These are phyloP conservation scores for Elaeis oleifera DNA, from an alignment of 202 grass and related monocot genomes.

Conservation along the genomic window DNA sequence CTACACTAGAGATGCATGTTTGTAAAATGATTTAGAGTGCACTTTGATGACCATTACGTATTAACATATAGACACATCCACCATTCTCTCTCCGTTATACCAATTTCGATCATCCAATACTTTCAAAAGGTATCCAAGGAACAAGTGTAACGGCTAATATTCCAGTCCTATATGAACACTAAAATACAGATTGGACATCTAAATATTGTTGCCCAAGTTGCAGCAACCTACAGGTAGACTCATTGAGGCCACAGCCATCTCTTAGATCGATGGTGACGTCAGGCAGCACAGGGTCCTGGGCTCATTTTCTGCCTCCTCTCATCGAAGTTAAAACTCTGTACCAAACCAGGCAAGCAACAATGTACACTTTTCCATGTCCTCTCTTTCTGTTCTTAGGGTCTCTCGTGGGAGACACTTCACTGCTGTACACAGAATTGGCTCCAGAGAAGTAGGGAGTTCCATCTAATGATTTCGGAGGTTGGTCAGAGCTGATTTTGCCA, in stretches of 20 bases:
- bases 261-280: neutral
- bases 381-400: constrained; percentile 43
- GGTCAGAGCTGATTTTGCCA: constrained; percentile 12
- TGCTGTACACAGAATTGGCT: constrained; percentile 29
- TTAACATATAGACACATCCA: too few relatives aligned
- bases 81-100: too few relatives aligned
- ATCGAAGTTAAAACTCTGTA: constrained; percentile 41
- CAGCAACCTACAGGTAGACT: neutral
- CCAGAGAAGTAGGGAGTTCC: constrained; percentile 28
- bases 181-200: too few relatives aligned
- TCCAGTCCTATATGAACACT: too few relatives aligned
- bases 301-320: constrained; percentile 50
- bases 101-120: too few relatives aligned
- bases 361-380: constrained; percentile 36
- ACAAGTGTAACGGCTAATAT: too few relatives aligned
- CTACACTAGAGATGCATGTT: too few relatives aligned
- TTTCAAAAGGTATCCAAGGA: too few relatives aligned
- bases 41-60: too few relatives aligned
- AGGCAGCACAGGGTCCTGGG: constrained; percentile 44
- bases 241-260: neutral
- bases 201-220: too few relatives aligned
- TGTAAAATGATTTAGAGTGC: too few relatives aligned
- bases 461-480: constrained; percentile 7
- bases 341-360: constrained; percentile 70
- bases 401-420: constrained; percentile 11